Evolutionary conservation across 768 basidiomycete species (phyloP).

Genomic region (Lactarius quietus): DNA sequence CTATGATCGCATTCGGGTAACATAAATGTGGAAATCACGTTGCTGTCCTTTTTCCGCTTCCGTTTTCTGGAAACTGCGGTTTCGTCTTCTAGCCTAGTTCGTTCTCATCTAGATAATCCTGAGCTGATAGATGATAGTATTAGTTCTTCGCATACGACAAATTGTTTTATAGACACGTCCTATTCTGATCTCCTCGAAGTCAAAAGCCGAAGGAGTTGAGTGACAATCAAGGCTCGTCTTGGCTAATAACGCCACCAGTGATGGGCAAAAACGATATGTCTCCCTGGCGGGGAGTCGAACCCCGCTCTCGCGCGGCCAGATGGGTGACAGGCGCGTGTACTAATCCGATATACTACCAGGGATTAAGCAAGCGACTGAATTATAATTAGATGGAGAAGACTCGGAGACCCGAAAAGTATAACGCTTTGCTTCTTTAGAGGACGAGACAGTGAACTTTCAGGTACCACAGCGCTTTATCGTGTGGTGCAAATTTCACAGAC

Average conservation of each 20-base stretch:
- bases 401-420: neutral
- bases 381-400: neutral
- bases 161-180: neutral
- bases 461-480: too few species aligned
- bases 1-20: too few species aligned
- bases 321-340: constrained; percentile 24
- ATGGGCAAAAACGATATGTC: neutral
- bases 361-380: neutral
- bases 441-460: neutral
- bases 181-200: neutral
- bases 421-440: neutral
- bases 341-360: constrained; percentile 22
- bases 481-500: neutral
- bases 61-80: too few species aligned
- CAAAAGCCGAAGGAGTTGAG: neutral
- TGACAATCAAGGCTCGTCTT: neutral
- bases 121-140: neutral
- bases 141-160: neutral
- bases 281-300: constrained; percentile 37
- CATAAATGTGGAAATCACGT: too few species aligned
- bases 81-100: too few species aligned
- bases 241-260: neutral
- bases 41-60: too few species aligned
- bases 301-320: constrained; percentile 33
- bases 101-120: neutral